Base-by-base conservation (phyloP, 73 alveolate genomes). In the Urostyla sp. region DNA sequence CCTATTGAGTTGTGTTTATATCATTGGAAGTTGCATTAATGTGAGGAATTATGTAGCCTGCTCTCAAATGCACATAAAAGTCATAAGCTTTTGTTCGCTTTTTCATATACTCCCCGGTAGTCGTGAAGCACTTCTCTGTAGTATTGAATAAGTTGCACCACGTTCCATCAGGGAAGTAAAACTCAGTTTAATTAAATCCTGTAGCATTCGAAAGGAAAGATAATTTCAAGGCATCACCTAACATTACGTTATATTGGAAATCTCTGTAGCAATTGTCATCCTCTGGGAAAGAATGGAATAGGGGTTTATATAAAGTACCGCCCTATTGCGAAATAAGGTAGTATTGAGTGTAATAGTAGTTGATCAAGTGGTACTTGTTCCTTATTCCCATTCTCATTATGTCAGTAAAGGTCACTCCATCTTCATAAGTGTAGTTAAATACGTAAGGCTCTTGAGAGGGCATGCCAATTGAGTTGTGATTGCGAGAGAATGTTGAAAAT, bases 401-500 rank as follows among this genome's bases (percentile, higher is more conserved):
- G 31, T 61, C 60, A 1, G 53, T 48, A 27, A 87, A 44, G 69
- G 57, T 88, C 60, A 85, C 46, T 78, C 92, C 81, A 23, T 45
- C 7, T 67, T 83, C 77, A 21, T 72, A 51, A 18, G n/a, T 59
- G 40, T 55, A 61, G 13, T 36, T 31, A 21, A 72, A 54, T 24
- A 55, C 28, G 46, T 61, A 51, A 3, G 91, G 91, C 49, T 81
- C 91, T 53, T 81, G 80, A 5, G 78, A 66, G 11, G 51, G 66
- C 0, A 91, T 60, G 24, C 67, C 88, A 59, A 82, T 91, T 28
- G 89, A 80, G 61, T 97, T 97, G 90, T 97, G 99, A 72, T 97
- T 97, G 72, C 99, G 91, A 30, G 97, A 83, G 87, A 97, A 95
- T 11, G 99, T 98, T 55, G 95, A 95, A 80, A 97, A 93, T 2